Evolutionary conservation across 2,329 filamentous ascomycete genomes (phyloP).

Genomic region (Beauveria caledonica): DNA sequence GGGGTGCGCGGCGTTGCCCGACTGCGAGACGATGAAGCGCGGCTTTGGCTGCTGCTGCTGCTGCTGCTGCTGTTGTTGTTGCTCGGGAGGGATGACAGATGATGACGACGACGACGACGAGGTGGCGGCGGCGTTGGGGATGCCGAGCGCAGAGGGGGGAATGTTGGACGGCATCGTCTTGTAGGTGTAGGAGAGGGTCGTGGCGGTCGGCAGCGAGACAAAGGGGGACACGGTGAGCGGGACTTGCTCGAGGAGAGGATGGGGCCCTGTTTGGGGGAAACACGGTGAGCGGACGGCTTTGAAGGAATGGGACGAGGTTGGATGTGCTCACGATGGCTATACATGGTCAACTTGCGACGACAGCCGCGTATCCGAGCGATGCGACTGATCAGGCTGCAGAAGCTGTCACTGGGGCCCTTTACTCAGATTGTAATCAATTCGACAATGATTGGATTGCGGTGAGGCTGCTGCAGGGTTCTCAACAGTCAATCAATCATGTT

Average conservation of each 20-base stretch:
- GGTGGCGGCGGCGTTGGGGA: conserved; percentile 24
- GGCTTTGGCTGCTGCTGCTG: conserved; percentile 35
- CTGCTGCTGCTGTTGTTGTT: too few relatives aligned
- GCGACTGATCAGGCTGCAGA: too few relatives aligned
- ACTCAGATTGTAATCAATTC: neutral
- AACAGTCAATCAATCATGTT: neutral
- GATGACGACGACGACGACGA: neutral
- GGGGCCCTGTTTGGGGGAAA: conserved; percentile 45
- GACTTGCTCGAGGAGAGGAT: conserved; percentile 84
- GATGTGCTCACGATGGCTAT: conserved; percentile 26
- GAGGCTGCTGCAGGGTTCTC: neutral
- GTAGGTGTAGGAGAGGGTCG: conserved; percentile 93
- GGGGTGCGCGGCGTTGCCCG: conserved; percentile 77
- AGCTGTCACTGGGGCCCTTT: too few relatives aligned
- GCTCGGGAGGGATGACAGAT: too few relatives aligned
- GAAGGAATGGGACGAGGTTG: neutral
- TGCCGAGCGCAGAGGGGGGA: conserved; percentile 40
- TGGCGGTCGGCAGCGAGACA: conserved; percentile 78
- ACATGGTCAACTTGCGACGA: conserved; percentile 18
- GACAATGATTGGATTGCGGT: neutral
- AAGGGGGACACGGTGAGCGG: conserved; percentile 92
- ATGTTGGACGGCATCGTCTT: conserved; percentile 81
- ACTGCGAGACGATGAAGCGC: conserved; percentile 68
- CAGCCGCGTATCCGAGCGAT: neutral
- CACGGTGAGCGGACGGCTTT: neutral